Percentiles rank a stretch among this genome's conserved stretches.
phyloP scores from a whole-genome alignment of 208 protist genomes.

The Crithidia sp. region DNA sequence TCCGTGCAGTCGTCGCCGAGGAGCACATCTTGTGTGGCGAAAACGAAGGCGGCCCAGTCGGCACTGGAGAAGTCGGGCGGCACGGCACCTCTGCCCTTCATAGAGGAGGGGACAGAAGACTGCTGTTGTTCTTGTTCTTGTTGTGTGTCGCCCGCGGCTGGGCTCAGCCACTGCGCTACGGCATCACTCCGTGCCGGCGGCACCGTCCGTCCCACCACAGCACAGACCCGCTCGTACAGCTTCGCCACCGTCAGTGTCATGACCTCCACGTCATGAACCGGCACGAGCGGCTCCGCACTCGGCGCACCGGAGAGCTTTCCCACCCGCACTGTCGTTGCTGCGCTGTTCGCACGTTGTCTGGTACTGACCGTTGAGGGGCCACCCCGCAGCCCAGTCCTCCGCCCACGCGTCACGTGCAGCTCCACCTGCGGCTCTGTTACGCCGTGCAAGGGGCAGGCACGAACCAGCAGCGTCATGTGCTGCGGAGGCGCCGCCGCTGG shows the following conservation, averaged over 20 bases:
- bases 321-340: no score
- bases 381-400: neutral
- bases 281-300: neutral
- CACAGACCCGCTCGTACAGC: conserved; percentile 12
- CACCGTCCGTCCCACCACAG: neutral
- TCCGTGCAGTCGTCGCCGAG: conserved; percentile 8
- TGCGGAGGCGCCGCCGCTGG: conserved; percentile 12
- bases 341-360: neutral
- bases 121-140: no score
- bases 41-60: conserved; percentile 9
- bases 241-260: conserved; percentile 6
- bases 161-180: conserved; percentile 18
- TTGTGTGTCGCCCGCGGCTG: neutral
- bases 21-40: conserved; percentile 19
- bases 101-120: neutral
- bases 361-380: neutral
- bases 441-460: conserved; percentile 32
- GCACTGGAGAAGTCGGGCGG: conserved; percentile 1
- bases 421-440: conserved; percentile 21
- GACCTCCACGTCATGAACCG: conserved; percentile 13
- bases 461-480: conserved; percentile 41
- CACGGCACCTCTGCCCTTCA: neutral
- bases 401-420: conserved; percentile 20
- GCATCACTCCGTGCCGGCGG: no score
- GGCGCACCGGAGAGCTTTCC: no score